These are phyloP conservation scores for Vaccinium macrocarpon DNA, from an alignment of 148 eudicot genomes.

Conservation along the genomic window DNA sequence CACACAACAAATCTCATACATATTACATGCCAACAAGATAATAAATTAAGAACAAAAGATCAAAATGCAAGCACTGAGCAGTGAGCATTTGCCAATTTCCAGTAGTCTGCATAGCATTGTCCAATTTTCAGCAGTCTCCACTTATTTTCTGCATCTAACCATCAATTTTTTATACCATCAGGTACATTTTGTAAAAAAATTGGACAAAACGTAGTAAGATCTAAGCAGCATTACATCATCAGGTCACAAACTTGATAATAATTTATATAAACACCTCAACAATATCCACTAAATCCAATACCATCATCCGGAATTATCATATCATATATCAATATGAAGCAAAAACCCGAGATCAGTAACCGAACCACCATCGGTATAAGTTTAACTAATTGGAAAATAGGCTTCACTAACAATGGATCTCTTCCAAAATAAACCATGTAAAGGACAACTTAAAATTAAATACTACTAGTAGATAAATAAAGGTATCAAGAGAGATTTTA, in stretches of 20 bases:
- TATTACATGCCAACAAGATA: too few species aligned
- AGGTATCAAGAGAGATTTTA: constrained; percentile 1
- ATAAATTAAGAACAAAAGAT: too few species aligned
- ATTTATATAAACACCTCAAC: background rate
- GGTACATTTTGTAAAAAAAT: too few species aligned
- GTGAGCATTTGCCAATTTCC: too few species aligned
- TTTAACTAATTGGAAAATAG: constrained; percentile 17
- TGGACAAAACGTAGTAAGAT: too few species aligned
- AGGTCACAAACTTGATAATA: background rate
- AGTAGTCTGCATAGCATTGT: too few species aligned
- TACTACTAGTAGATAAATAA: background rate
- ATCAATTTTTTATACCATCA: too few species aligned
- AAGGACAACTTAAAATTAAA: constrained; percentile 16
- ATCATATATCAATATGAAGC: background rate
- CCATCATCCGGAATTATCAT: background rate
- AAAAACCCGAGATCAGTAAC: constrained; percentile 11
- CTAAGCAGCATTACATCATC: background rate
- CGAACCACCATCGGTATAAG: constrained; percentile 8
- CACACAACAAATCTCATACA: too few species aligned
- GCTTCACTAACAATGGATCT: background rate
- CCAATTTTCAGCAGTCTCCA: too few species aligned
- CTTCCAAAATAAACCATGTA: background rate
- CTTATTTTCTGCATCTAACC: too few species aligned
- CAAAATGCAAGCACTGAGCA: too few species aligned
- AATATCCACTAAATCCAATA: background rate